A percentile compares a stretch with the other conserved stretches of the same genome.
Evolutionary conservation across 805 yeast species (phyloP).

Genomic region (Barnettozyma wickerhamii): DNA sequence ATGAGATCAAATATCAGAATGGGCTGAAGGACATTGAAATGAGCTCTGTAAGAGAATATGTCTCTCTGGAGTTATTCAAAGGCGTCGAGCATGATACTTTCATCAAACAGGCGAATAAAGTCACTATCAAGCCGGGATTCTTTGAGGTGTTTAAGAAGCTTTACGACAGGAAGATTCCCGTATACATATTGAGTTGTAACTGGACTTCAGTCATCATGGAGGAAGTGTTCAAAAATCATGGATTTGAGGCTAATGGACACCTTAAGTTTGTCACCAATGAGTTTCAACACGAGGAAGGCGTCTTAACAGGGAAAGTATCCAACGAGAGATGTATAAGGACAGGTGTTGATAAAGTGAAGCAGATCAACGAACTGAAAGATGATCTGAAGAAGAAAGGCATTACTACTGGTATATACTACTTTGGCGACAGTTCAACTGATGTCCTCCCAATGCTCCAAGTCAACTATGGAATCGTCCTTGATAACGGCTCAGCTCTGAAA

Average conservation of each 20-base stretch:
- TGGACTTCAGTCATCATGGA: constrained; percentile 53
- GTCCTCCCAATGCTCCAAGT: constrained; percentile 44
- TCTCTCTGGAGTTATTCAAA: constrained; percentile 34
- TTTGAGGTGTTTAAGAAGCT: constrained; percentile 43
- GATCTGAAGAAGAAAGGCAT: constrained; percentile 15
- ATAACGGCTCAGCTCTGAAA: constrained; percentile 32
- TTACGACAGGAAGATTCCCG: constrained; percentile 26
- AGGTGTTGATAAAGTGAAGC: constrained; percentile 46
- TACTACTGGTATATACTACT: constrained; percentile 33
- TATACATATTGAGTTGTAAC: constrained; percentile 51
- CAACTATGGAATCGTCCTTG: constrained; percentile 43
- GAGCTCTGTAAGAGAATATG: constrained; percentile 42
- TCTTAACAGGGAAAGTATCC: constrained; percentile 25
- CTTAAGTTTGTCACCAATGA: constrained; percentile 46
- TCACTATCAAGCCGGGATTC: constrained; percentile 65
- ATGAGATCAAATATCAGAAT: constrained; percentile 43
- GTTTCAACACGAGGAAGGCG: constrained; percentile 32
- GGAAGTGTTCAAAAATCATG: constrained; percentile 24
- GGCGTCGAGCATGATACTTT: constrained; percentile 35
- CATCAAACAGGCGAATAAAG: constrained; percentile 30
- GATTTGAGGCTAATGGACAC: constrained; percentile 17
- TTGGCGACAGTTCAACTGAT: constrained; percentile 66
- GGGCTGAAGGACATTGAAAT: constrained; percentile 43
- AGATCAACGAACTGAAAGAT: constrained; percentile 19
- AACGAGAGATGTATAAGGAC: constrained; percentile 38